Evolutionary conservation across 257 asterid genomes (phyloP).

Genomic region (Ophiorrhiza pumila): DNA sequence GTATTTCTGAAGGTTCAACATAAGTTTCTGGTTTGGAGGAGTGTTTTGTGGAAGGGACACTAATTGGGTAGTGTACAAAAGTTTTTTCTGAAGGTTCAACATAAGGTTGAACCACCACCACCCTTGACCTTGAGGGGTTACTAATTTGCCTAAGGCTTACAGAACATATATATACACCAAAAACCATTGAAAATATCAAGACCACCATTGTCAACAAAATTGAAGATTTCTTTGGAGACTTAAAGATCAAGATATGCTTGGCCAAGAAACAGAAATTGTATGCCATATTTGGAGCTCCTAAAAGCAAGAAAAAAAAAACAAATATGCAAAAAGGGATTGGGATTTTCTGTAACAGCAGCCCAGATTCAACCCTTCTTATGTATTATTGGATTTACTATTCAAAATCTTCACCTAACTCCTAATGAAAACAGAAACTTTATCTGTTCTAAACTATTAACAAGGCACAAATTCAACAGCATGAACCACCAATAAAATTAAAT

Average conservation of each 20-base stretch:
- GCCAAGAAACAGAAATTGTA: slow-evolving; percentile 55
- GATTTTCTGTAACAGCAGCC: slow-evolving; percentile 29
- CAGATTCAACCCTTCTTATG: no score
- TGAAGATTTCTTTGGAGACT: slow-evolving; percentile 62
- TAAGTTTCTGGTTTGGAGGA: slow-evolving; percentile 71
- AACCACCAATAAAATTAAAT: no score
- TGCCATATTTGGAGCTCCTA: slow-evolving; percentile 54
- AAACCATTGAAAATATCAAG: slow-evolving; percentile 66
- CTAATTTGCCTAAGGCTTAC: slow-evolving; percentile 68
- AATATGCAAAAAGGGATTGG: no score
- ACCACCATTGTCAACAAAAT: slow-evolving; percentile 64
- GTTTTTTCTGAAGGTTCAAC: slow-evolving; percentile 59
- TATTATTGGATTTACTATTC: no score
- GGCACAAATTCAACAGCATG: no score
- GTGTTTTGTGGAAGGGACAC: no score
- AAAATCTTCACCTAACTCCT: no score
- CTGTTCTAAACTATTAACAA: no score
- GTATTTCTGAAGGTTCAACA: no score
- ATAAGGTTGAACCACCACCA: slow-evolving; percentile 20
- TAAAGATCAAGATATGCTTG: slow-evolving; percentile 55
- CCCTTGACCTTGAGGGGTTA: slow-evolving; percentile 50
- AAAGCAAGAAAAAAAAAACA: slow-evolving; percentile 6
- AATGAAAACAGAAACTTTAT: no score
- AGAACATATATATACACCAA: slow-evolving; percentile 72
- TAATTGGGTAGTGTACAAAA: slow-evolving; percentile 66